phyloP scores from a whole-genome alignment of 768 basidiomycete species.

The Russula emetica region DNA sequence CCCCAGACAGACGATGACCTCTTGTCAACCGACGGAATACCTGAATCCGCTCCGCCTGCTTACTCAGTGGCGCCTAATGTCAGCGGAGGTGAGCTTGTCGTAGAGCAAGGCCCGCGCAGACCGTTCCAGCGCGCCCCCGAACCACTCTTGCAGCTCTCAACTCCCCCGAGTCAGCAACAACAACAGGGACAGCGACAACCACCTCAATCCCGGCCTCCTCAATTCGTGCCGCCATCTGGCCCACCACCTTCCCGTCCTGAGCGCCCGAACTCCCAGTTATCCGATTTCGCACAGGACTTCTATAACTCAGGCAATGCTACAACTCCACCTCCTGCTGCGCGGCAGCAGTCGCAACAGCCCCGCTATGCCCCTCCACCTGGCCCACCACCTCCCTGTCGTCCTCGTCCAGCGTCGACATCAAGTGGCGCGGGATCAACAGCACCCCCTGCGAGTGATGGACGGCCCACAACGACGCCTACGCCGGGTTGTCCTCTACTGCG shows the following conservation, averaged over 20 bases:
- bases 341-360: conserved; percentile 11
- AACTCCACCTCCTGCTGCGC: not conserved
- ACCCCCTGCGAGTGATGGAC: conserved; percentile 44
- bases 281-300: conserved; percentile 63
- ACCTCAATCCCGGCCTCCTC: conserved; percentile 11
- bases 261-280: conserved; percentile 31
- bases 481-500: conserved; percentile 66
- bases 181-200: not conserved
- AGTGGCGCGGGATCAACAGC: conserved; percentile 10
- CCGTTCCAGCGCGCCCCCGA: conserved; percentile 52
- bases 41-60: conserved; percentile 64
- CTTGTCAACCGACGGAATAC: conserved; percentile 28
- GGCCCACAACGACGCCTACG: conserved; percentile 58
- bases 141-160: conserved; percentile 9
- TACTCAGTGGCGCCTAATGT: conserved; percentile 58
- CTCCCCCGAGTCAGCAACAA: not conserved
- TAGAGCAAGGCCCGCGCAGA: conserved; percentile 58
- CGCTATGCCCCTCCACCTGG: conserved; percentile 36
- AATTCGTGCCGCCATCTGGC: conserved; percentile 27
- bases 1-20: not conserved
- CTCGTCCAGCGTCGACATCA: conserved; percentile 21
- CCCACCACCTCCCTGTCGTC: conserved; percentile 29
- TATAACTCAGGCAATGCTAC: conserved; percentile 47
- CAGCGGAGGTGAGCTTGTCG: conserved; percentile 53
- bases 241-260: not conserved